Evolutionary conservation across 225 moss, liverwort and hornwort species (phyloP), one percentile per base, ranked within the genome.

Genomic region (Marchantia polymorpha): DNA sequence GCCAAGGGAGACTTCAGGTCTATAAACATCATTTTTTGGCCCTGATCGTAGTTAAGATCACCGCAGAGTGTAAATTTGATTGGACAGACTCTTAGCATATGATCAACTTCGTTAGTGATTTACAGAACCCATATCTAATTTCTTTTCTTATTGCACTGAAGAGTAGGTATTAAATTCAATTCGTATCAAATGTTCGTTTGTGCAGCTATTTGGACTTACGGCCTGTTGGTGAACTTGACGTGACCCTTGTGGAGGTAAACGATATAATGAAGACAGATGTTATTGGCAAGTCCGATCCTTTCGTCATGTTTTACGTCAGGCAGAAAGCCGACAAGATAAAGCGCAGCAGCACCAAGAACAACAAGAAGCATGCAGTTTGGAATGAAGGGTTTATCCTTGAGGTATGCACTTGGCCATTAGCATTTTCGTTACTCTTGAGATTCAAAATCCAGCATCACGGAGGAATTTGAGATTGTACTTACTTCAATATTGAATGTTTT

Each of bases 231-330:
- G 87, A 85, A 53, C 71, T 97, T 86, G 87, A 90, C 15, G 89
- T 97, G 65, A 86, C 78, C 4, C 81, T 97, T 69, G 83, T 94
- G 6, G 96, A 92, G 68, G 96, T 29, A 12, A 84, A 85, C 69
- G 89, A 91, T n/a, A 25, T 97, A 23, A 94, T 93, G 93, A 92
- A 93, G 48, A 93, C 90, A 0, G 96, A 97, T 67, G 26, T 89
- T 7, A 19, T 97, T 22, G 96, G 96, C 56, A 97, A 93, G 66
- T 59, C 96, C 56, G 96, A 97, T 83, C 96, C 96, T 8, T 97
- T 97, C 51, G 87, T 91, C 48, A 78, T 86, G 39, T 83, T 97
- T 79, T 97, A 82, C 82, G 92, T 97, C 50, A 90, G 96, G 61
- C 90, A 91, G 71, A 94, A 89, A 0, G 82, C 88, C 14, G 91